These are phyloP conservation scores for Alternaria brassicicola DNA, from an alignment of 2,329 filamentous ascomycete species.

Conservation along the genomic window DNA sequence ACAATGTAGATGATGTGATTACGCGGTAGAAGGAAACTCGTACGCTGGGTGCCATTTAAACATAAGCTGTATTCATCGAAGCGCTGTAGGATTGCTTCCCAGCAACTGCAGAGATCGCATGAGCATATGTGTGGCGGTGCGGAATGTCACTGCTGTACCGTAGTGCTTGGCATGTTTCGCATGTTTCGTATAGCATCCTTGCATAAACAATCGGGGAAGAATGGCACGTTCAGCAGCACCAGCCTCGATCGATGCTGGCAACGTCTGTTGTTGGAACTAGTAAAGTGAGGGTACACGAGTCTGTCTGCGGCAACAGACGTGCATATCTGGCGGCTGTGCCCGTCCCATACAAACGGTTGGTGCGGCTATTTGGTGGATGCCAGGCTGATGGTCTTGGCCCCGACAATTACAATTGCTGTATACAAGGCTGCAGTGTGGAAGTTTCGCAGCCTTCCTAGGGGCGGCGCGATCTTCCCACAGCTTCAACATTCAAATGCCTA, in stretches of 20 bases:
- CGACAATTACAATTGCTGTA: not conserved
- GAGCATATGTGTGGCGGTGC: slow-evolving; percentile 16
- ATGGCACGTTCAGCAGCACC: not conserved
- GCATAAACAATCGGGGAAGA: not conserved
- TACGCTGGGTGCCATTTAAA: not conserved
- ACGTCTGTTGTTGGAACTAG: not conserved
- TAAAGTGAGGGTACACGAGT: not conserved
- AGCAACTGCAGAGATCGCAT: slow-evolving; percentile 1
- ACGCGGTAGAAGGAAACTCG: not conserved
- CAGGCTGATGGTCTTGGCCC: not conserved
- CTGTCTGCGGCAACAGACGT: not conserved
- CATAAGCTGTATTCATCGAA: not conserved
- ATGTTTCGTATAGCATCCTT: not conserved
- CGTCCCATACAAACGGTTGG: not conserved
- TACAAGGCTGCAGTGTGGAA: not conserved
- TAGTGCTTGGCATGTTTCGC: not conserved
- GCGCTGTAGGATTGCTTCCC: not conserved
- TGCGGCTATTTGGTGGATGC: not conserved
- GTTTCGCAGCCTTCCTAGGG: not conserved
- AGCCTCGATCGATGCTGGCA: not conserved
- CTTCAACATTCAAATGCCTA: not conserved
- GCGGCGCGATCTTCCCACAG: not conserved
- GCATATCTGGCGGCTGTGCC: not conserved
- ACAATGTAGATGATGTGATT: not conserved
- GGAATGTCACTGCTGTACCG: slow-evolving; percentile 7